Evolutionary conservation across 83 land plant species (phyloP).

Genomic region (Picea abies): DNA sequence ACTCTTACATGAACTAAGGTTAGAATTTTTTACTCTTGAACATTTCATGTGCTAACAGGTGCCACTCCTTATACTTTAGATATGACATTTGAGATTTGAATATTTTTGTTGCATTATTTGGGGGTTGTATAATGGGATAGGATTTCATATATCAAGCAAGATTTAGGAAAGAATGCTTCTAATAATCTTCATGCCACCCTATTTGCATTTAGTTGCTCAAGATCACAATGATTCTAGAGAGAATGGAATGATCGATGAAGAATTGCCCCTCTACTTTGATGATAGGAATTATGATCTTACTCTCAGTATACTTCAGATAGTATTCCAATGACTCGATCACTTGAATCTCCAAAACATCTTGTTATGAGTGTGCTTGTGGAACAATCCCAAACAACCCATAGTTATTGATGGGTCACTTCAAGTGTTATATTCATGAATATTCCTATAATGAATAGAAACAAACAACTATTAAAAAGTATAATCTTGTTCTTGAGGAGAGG

Average conservation of each 20-base stretch:
- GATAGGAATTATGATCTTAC: slow-evolving; percentile 95
- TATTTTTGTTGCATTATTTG: too few species aligned
- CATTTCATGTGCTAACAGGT: too few species aligned
- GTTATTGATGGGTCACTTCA: slow-evolving; percentile 86
- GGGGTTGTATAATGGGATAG: too few species aligned
- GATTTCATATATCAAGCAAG: too few species aligned
- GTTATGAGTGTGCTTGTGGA: slow-evolving; percentile 88
- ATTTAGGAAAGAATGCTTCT: too few species aligned
- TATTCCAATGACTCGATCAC: slow-evolving; percentile 85
- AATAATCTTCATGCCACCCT: too few species aligned
- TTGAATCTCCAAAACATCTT: slow-evolving; percentile 80
- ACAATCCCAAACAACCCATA: slow-evolving; percentile 76
- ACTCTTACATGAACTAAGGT: too few species aligned
- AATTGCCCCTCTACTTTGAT: slow-evolving; percentile 62
- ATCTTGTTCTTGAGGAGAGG: slow-evolving; percentile 79
- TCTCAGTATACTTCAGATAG: slow-evolving; percentile 89
- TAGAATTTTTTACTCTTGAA: too few species aligned
- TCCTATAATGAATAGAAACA: slow-evolving; percentile 95
- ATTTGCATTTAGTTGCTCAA: too few species aligned
- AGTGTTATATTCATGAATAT: slow-evolving; percentile 90
- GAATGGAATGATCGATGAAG: slow-evolving; percentile 87
- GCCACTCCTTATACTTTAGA: too few species aligned
- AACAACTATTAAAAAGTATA: slow-evolving; percentile 96
- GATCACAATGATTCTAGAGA: slow-evolving; percentile 61
- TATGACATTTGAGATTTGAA: too few species aligned